Conservation (phyloP, 371 early-diverging fungal genomes). For the Mucor racemosus region DNA sequence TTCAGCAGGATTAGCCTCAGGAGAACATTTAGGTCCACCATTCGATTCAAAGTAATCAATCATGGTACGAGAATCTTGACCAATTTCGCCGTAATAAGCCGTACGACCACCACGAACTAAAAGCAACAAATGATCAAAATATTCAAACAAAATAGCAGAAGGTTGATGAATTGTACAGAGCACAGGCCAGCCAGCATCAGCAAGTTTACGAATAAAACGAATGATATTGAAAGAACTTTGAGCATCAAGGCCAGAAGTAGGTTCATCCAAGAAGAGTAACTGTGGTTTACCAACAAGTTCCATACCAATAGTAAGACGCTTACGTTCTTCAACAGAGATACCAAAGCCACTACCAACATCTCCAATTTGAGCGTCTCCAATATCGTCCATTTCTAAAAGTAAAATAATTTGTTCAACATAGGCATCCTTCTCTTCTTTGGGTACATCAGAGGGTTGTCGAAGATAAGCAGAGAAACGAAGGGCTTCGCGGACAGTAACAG, state of each 20-base stretch:
- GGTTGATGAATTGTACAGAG: slow-evolving; percentile 73
- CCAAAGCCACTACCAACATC: slow-evolving; percentile 46
- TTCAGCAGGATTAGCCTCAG: slow-evolving; percentile 50
- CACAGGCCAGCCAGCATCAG: slow-evolving; percentile 60
- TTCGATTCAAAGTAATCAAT: slow-evolving; percentile 61
- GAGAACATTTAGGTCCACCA: slow-evolving; percentile 55
- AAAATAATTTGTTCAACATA: slow-evolving; percentile 67
- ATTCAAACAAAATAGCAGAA: slow-evolving; percentile 60
- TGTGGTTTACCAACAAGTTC: slow-evolving; percentile 77
- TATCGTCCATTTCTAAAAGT: slow-evolving; percentile 60
- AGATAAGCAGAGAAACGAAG: slow-evolving; percentile 69
- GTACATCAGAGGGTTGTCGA: slow-evolving; percentile 57
- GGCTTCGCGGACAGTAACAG: slow-evolving; percentile 64
- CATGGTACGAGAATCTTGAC: slow-evolving; percentile 51
- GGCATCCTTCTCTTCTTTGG: slow-evolving; percentile 56
- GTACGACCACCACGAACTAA: slow-evolving; percentile 70
- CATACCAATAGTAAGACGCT: slow-evolving; percentile 65
- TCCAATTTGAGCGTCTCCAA: slow-evolving; percentile 58
- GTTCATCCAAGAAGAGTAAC: slow-evolving; percentile 81
- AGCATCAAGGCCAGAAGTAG: slow-evolving; percentile 72
- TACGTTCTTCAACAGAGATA: slow-evolving; percentile 65
- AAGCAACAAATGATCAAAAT: slow-evolving; percentile 68
- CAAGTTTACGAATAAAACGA: slow-evolving; percentile 61
- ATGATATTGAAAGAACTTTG: slow-evolving; percentile 71
- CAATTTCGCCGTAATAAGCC: slow-evolving; percentile 67